phyloP scores from a whole-genome alignment of 208 protist genomes.

The Leishmania turanica region DNA sequence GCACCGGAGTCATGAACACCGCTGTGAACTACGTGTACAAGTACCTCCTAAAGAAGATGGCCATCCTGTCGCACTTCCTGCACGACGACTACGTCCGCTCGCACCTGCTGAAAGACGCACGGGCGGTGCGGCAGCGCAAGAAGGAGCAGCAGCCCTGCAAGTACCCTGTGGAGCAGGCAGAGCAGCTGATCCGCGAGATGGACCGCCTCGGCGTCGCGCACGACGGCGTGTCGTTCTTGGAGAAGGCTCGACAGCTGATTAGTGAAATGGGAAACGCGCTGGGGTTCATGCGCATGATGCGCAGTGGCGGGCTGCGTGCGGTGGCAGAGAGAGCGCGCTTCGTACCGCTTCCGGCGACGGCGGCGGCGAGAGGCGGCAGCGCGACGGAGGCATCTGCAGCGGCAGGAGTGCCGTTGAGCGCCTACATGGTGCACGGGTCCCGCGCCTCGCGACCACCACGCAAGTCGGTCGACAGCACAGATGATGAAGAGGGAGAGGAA shows the following conservation, averaged over 20 bases:
- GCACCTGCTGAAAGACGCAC: constrained; percentile 68
- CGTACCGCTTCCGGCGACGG: constrained; percentile 68
- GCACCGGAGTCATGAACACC: constrained; percentile 98
- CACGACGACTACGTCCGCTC: constrained; percentile 98
- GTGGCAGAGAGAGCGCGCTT: constrained; percentile 91
- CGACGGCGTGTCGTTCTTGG: constrained; percentile 89
- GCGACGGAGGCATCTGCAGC: constrained; percentile 16
- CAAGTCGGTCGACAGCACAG: background rate
- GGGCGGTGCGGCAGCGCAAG: constrained; percentile 67
- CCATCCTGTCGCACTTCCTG: constrained; percentile 96
- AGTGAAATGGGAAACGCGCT: constrained; percentile 98
- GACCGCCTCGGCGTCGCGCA: constrained; percentile 85
- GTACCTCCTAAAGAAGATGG: constrained; percentile 95
- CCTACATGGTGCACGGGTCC: background rate
- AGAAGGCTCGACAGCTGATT: constrained; percentile 95
- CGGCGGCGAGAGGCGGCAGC: constrained; percentile 1
- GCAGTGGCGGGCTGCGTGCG: constrained; percentile 87
- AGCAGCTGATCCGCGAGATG: constrained; percentile 94
- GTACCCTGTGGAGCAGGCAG: constrained; percentile 91
- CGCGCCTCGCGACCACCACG: background rate
- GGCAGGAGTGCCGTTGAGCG: constrained; percentile 12
- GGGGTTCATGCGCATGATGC: constrained; percentile 97
- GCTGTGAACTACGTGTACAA: constrained; percentile 98
- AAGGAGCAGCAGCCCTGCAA: constrained; percentile 48
- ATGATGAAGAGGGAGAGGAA: constrained; percentile 7